phyloP scores from a whole-genome alignment of 345 rosid species.

The Populus pruinosa region DNA sequence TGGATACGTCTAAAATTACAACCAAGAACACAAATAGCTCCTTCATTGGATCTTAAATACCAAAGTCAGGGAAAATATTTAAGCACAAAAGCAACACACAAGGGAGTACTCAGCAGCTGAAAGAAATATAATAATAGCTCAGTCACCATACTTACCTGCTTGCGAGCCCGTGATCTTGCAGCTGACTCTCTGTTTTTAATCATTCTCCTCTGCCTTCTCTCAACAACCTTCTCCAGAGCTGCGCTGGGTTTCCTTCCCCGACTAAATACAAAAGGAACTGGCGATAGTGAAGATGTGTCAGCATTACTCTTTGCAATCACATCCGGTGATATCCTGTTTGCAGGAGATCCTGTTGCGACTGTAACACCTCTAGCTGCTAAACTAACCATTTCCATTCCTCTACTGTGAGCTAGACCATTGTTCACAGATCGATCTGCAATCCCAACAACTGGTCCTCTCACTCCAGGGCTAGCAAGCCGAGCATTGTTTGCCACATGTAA shows the following conservation, averaged over 20 bases:
- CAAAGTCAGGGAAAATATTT: background rate
- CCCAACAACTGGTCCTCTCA: constrained; percentile 33
- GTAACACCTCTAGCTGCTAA: constrained; percentile 33
- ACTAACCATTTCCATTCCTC: constrained; percentile 41
- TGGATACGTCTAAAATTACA: background rate
- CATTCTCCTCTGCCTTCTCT: constrained; percentile 98
- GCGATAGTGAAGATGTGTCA: constrained; percentile 66
- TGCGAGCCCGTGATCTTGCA: constrained; percentile 96
- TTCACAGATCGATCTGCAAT: constrained; percentile 40
- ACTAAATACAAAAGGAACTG: constrained; percentile 68
- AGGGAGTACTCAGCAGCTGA: background rate
- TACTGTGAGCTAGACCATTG: constrained; percentile 40
- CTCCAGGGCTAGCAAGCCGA: constrained; percentile 44
- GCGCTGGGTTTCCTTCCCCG: constrained; percentile 67
- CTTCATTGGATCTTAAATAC: background rate
- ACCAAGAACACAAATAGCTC: background rate
- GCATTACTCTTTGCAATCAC: constrained; percentile 60
- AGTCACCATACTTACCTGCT: constrained; percentile 61
- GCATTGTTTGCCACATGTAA: constrained; percentile 33
- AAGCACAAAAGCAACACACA: background rate
- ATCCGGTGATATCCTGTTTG: constrained; percentile 66
- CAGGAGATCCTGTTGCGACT: constrained; percentile 55
- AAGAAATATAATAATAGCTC: constrained; percentile 9
- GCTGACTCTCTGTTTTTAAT: constrained; percentile 98
- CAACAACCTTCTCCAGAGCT: constrained; percentile 81